Percentiles rank a stretch among this genome's conserved stretches.
Evolutionary conservation across 768 basidiomycete genomes (phyloP).

Genomic region (Cyclocybe aegerita): DNA sequence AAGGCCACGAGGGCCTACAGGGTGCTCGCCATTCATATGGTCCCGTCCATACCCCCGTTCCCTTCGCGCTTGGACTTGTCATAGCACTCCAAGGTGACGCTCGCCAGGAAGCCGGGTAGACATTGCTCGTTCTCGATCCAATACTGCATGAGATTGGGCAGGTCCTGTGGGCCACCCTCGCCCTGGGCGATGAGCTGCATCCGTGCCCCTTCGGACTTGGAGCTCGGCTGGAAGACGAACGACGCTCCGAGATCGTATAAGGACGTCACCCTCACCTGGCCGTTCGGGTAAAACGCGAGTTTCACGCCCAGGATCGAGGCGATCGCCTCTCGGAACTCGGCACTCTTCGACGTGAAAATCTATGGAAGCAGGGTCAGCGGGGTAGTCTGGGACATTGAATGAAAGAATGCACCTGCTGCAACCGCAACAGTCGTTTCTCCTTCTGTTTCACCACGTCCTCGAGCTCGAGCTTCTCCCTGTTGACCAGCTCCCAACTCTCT

Average conservation of each 20-base stretch:
- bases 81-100: constrained; percentile 85
- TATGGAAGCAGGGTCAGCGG: constrained; percentile 23
- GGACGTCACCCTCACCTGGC: constrained; percentile 87
- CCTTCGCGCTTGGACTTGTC: constrained; percentile 60
- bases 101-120: constrained; percentile 87
- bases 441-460: constrained; percentile 68
- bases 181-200: constrained; percentile 79
- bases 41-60: constrained; percentile 1
- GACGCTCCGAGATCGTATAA: constrained; percentile 84
- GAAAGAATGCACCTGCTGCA: constrained; percentile 65
- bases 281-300: constrained; percentile 88
- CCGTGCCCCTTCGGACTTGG: constrained; percentile 37
- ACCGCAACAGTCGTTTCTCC: constrained; percentile 74
- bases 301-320: constrained; percentile 89
- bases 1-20: not conserved
- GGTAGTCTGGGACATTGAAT: not conserved
- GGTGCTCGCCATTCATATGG: not conserved
- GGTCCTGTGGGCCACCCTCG: constrained; percentile 71
- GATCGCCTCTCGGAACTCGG: constrained; percentile 91
- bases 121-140: constrained; percentile 88
- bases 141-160: constrained; percentile 75
- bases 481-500: constrained; percentile 75
- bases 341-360: constrained; percentile 83
- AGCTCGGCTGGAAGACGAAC: constrained; percentile 78
- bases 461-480: constrained; percentile 68